These are phyloP conservation scores for Leucoagaricus sp. DNA, from an alignment of 1,284 basidiomycete species.

Conservation along the genomic window DNA sequence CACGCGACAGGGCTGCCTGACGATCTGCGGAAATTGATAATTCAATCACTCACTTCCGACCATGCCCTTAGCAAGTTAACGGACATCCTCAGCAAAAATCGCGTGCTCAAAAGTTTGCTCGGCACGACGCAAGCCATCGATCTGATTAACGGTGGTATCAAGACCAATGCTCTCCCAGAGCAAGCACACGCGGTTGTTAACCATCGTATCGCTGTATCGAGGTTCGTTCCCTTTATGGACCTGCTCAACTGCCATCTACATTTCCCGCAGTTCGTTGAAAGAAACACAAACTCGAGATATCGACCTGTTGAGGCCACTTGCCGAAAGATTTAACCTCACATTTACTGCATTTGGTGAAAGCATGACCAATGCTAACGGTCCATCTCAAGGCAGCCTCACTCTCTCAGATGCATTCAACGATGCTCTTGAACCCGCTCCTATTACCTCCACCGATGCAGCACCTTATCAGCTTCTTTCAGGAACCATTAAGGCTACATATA, in stretches of 20 bases:
- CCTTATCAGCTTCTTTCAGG: conserved; percentile 46
- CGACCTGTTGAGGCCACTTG: conserved; percentile 42
- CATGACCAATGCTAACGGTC: conserved; percentile 32
- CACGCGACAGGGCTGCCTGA: conserved; percentile 48
- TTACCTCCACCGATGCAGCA: conserved; percentile 39
- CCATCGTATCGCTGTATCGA: conserved; percentile 58
- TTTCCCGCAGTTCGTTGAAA: conserved; percentile 39
- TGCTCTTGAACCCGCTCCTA: conserved; percentile 43
- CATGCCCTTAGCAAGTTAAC: conserved; percentile 44
- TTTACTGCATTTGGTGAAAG: conserved; percentile 52
- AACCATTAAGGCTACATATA: conserved; percentile 48
- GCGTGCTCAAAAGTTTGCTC: conserved; percentile 42
- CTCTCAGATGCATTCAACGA: conserved; percentile 38
- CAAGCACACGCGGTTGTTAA: conserved; percentile 56
- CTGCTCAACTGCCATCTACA: background rate
- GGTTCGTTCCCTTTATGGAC: conserved; percentile 29
- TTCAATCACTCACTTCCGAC: conserved; percentile 36
- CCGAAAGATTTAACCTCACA: conserved; percentile 50
- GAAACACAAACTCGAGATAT: conserved; percentile 45
- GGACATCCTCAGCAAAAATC: conserved; percentile 37
- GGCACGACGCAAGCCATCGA: conserved; percentile 74
- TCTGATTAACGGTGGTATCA: conserved; percentile 67
- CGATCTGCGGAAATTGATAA: conserved; percentile 40
- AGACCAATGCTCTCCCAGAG: conserved; percentile 66
- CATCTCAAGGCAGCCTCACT: conserved; percentile 37